Evolutionary conservation across 257 asterid species (phyloP).

Genomic region (Echium plantagineum): DNA sequence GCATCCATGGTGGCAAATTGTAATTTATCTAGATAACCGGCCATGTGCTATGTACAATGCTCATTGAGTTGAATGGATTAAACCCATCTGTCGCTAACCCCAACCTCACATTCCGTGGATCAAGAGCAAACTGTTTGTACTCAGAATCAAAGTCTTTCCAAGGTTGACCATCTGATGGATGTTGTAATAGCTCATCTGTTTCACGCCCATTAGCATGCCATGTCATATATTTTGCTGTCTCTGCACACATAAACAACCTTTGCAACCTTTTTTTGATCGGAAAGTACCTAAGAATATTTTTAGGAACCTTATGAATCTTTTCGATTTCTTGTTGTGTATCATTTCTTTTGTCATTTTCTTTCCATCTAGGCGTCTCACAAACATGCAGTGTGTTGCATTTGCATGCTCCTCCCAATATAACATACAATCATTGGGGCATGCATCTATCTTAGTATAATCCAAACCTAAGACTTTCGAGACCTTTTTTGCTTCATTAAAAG

Average conservation of each 20-base stretch:
- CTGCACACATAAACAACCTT: not conserved
- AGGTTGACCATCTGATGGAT: not conserved
- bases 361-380: too few relatives aligned
- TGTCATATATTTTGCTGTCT: not conserved
- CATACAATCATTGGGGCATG: too few relatives aligned
- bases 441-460: too few relatives aligned
- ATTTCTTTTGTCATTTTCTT: too few relatives aligned
- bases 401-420: too few relatives aligned
- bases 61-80: slow-evolving; percentile 7
- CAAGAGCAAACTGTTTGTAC: not conserved
- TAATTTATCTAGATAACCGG: not conserved
- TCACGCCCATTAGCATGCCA: slow-evolving; percentile 2
- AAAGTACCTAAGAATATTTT: too few relatives aligned
- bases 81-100: slow-evolving; percentile 6
- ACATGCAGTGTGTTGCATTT: too few relatives aligned
- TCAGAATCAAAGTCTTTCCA: not conserved
- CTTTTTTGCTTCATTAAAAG: too few relatives aligned
- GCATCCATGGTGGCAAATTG: not conserved
- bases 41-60: not conserved
- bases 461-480: too few relatives aligned
- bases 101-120: slow-evolving; percentile 5
- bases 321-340: too few relatives aligned
- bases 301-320: too few relatives aligned
- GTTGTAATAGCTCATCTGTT: not conserved
- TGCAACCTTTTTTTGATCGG: not conserved